Percentiles rank a stretch among this genome's conserved stretches.
Conservation (phyloP, 2,329 filamentous ascomycete genomes). For the Beauveria sp. region DNA sequence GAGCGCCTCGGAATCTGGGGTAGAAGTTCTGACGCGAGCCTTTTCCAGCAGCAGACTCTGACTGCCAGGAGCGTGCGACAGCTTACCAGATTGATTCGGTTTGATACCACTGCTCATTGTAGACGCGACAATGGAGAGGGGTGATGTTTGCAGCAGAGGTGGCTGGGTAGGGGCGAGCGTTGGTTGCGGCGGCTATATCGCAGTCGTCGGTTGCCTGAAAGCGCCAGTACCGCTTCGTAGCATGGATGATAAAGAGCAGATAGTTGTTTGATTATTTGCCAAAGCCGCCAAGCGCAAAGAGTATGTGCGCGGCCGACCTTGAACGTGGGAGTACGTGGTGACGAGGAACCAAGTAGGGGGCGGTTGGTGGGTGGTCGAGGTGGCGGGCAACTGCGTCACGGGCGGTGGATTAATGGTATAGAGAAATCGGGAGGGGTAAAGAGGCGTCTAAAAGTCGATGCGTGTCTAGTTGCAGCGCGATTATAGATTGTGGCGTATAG, state of each 20-base stretch:
- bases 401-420: background rate
- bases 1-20: constrained; percentile 87
- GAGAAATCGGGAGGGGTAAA: background rate
- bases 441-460: constrained; percentile 1
- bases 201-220: constrained; percentile 10
- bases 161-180: constrained; percentile 9
- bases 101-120: constrained; percentile 49
- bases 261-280: background rate
- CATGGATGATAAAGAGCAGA: background rate
- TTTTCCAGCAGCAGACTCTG: constrained; percentile 67
- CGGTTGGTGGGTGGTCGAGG: background rate
- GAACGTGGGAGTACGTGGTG: background rate
- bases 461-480: background rate
- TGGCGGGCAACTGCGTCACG: background rate
- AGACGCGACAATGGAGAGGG: constrained; percentile 11
- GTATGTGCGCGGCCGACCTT: background rate
- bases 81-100: constrained; percentile 42
- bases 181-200: background rate
- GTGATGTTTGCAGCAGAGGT: constrained; percentile 38
- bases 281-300: background rate
- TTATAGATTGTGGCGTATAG: background rate
- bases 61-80: constrained; percentile 43
- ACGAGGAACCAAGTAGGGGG: background rate
- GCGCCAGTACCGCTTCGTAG: constrained; percentile 4
- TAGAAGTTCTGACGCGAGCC: constrained; percentile 70